Conservation (phyloP, 306 rosid genomes). For the Glycyrrhiza uralensis region DNA sequence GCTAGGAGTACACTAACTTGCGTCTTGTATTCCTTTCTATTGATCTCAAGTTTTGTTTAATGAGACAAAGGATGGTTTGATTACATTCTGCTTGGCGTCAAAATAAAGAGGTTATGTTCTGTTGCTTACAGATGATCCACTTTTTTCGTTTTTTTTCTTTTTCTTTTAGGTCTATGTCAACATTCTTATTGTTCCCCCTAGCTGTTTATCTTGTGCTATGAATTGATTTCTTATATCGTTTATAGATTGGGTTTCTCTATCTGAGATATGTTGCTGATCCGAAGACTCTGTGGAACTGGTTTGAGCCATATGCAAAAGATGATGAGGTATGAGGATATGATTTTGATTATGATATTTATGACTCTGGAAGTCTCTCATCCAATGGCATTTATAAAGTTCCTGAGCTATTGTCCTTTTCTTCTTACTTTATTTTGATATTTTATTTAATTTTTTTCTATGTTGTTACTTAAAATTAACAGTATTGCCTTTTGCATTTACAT, state of each 20-base stretch:
- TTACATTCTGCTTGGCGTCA: conserved; percentile 14
- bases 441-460: not conserved
- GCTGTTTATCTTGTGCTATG: not conserved
- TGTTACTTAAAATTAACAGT: not conserved
- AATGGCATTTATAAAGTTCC: not conserved
- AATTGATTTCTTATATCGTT: conserved; percentile 25
- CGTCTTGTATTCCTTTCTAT: conserved; percentile 6
- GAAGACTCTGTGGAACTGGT: conserved; percentile 92
- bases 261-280: conserved; percentile 93
- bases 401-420: not conserved
- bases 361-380: conserved; percentile 5
- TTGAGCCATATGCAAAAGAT: conserved; percentile 81
- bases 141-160: not conserved
- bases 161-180: not conserved
- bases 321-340: conserved; percentile 64
- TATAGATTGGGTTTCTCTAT: conserved; percentile 93
- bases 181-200: not conserved
- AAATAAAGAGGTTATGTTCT: conserved; percentile 10
- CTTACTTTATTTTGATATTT: not conserved
- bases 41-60: not conserved
- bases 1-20: not conserved
- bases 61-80: not conserved
- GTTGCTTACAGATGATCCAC: not conserved
- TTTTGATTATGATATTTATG: conserved; percentile 8
- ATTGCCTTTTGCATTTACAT: not conserved